Base-by-base conservation (phyloP, 768 basidiomycete genomes). In the Kwoniella sp. region DNA sequence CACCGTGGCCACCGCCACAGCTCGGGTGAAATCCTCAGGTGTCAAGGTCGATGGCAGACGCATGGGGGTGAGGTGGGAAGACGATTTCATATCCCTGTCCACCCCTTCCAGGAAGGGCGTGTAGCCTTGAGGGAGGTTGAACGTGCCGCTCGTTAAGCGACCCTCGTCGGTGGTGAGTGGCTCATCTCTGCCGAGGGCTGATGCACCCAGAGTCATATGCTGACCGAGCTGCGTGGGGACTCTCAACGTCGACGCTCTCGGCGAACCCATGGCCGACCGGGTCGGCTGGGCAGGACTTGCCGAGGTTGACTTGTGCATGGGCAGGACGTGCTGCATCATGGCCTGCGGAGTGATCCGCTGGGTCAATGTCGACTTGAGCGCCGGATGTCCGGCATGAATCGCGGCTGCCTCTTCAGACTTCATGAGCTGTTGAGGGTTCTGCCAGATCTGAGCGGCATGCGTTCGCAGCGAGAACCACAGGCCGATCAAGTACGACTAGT, bases 401-500 rank as follows among this genome's bases (percentile, higher is more conserved):
- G 57, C 65, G 8, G 50, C 56, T 10, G 66, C 45, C 32, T 76
- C 72, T 17, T 75, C 74, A 6, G 59, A 53, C 33, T 72, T 73
- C 62, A 75, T 70, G 9, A 74, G 59, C 29, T 72, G 72, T 56
- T 76, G 90, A 2, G 92, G 92, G 70, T 98, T 96, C 71, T 98
- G 91, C 95, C 95, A 99, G 62, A 99, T 99, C 71, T 98, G 95
- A 12, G 87, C 84, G 6, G 95, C 95, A 70, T 99, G 95, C 1
- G 95, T 99, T 40, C 89, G 85, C 15, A 99, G 83, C 32, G 95
- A 96, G 78, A 99, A 99, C 95, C 95, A 98, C 0, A 98, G 79
- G 29, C 95, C 95, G 53, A 98, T 82, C 39, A 96, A 81, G 74
- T 99, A 99, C 1, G 95, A 96, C 91, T 96, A 46, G 33, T 4